These are phyloP conservation scores for Russula compacta DNA, from an alignment of 768 basidiomycete genomes.

Conservation along the genomic window DNA sequence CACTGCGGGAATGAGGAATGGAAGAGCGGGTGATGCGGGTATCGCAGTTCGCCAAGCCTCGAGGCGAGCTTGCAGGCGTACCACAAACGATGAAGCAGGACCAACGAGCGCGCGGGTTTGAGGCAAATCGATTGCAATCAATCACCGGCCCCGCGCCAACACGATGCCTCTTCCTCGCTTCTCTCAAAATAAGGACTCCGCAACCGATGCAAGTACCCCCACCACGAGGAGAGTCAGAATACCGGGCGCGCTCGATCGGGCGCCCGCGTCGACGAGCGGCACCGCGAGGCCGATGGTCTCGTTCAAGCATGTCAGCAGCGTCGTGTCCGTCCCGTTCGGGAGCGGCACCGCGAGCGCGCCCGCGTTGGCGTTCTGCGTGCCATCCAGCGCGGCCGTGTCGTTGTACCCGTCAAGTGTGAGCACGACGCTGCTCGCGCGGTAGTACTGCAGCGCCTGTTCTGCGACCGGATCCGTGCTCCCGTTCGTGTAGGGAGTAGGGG, in stretches of 20 bases:
- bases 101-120: not conserved
- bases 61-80: no score
- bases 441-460: conserved; percentile 24
- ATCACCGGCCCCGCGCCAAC: no score
- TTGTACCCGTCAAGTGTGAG: conserved; percentile 25
- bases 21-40: not conserved
- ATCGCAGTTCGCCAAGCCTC: not conserved
- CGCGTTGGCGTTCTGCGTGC: conserved; percentile 24
- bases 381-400: conserved; percentile 22
- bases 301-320: conserved; percentile 50
- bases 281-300: conserved; percentile 49
- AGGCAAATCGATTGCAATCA: not conserved
- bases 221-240: not conserved
- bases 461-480: conserved; percentile 19
- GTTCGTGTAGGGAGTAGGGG: conserved; percentile 12
- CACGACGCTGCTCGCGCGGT: conserved; percentile 22
- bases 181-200: not conserved
- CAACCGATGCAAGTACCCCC: not conserved
- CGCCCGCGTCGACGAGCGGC: conserved; percentile 41
- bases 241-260: conserved; percentile 1
- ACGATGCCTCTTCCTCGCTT: no score
- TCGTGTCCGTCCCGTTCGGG: conserved; percentile 41
- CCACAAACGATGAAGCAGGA: not conserved
- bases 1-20: no score
- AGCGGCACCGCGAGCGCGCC: conserved; percentile 40